Base-by-base conservation (phyloP, 2,329 filamentous ascomycete genomes). In the Pseudogymnoascus sp. region DNA sequence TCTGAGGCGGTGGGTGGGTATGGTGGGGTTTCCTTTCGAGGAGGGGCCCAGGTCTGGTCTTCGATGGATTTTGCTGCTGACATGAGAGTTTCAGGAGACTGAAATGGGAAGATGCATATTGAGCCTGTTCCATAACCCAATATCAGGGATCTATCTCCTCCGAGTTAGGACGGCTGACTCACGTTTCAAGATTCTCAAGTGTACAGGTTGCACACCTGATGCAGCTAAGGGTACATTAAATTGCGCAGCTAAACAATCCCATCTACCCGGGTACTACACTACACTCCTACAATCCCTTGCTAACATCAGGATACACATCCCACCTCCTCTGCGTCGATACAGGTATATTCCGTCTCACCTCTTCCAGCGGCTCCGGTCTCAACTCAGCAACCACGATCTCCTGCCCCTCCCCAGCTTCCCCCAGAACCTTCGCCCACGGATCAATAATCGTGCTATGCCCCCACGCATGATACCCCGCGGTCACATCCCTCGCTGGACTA, bases 281-380 rank as follows among this genome's bases (percentile, higher is more conserved):
- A 54, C 21, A 54, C 47, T 31, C 29, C 29, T 10, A 14, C 47
- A n/a, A 5, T 1, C 84, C 87, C 70, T 83, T 76, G 71, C 86
- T 92, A 34, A 99, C 86, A 79, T 99, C 93, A 0, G 91, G 89
- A 75, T 99, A 99, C 18, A 99, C 89, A 75, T 99, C 95, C 74
- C 96, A 99, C 68, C 95, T 81, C 71, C 95, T 83, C 81, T 99
- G 95, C 16, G 82, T 83, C 71, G 87, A 86, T 62, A 97, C 80
- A 2, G 95, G 95, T 69, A 99, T 96, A 5, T 88, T 88, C 75
- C 84, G 91, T 74, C 93, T 84, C 54, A 87, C 85, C 76, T 90
- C 86, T 63, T 86, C 84, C 69, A 97, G 90, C 71, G 81, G 83
- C 10, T 82, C 84, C 4, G 81, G 83, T 37, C 84, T 80, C 71